These are phyloP conservation scores for Lachnellula cervina DNA, from an alignment of 2,329 filamentous ascomycete species.

Conservation along the genomic window DNA sequence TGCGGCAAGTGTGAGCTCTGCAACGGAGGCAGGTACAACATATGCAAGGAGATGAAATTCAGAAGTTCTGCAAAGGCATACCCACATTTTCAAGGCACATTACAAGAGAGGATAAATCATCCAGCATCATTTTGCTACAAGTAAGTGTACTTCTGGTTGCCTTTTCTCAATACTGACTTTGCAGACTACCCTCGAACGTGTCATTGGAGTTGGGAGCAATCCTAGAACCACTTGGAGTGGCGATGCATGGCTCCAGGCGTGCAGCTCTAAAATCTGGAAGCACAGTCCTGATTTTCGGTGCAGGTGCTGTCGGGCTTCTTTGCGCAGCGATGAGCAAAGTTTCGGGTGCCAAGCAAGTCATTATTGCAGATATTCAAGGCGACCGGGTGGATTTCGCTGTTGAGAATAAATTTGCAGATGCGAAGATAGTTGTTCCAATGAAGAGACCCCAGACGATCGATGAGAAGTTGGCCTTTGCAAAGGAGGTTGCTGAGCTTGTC, in stretches of 20 bases:
- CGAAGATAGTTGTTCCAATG: constrained; percentile 30
- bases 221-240: constrained; percentile 85
- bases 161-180: neutral
- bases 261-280: constrained; percentile 76
- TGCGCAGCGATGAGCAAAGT: constrained; percentile 43
- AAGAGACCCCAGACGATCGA: constrained; percentile 26
- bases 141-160: constrained; percentile 24
- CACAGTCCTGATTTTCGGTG: constrained; percentile 82
- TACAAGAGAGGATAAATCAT: constrained; percentile 63
- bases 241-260: constrained; percentile 80
- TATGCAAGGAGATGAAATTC: constrained; percentile 59
- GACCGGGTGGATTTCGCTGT: constrained; percentile 76
- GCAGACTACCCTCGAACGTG: constrained; percentile 57
- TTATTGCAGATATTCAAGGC: constrained; percentile 92
- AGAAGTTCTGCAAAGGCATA: constrained; percentile 33
- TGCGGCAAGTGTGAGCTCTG: constrained; percentile 88
- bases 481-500: constrained; percentile 27
- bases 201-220: constrained; percentile 85
- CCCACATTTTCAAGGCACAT: constrained; percentile 33
- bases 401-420: constrained; percentile 29
- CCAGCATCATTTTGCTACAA: constrained; percentile 96
- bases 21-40: constrained; percentile 88
- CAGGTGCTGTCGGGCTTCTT: constrained; percentile 80
- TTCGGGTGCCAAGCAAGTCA: constrained; percentile 79
- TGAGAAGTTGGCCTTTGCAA: constrained; percentile 33